Base-by-base conservation (phyloP, 2,329 filamentous ascomycete species). In the Aspergillus novoparasiticus region DNA sequence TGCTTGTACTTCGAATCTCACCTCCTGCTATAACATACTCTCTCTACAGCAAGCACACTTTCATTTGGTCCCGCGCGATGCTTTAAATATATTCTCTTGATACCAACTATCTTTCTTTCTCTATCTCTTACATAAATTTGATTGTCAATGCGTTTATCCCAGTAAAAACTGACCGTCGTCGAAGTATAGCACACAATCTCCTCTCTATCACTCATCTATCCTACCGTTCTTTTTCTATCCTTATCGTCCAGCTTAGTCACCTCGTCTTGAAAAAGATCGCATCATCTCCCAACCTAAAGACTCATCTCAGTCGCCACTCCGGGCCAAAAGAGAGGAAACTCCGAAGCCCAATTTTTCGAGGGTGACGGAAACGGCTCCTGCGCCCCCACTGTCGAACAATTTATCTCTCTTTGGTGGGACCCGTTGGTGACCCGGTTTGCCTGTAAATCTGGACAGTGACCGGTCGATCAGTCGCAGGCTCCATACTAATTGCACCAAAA, bases 391-490 rank as follows among this genome's bases (percentile, higher is more conserved):
- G 53, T 61, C 66, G 46, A 60, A 58, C 58, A 60, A 57, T 59
- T 63, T 58, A 57, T 59, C 57, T 58, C 50, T 54, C 43, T 8
- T 41, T 45, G 51, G 69, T 71, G 67, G 73, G 71, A 73, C 73
- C 73, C 84, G 66, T 66, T 64, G 66, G 71, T 68, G 71, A 87
- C 84, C 23, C 83, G 70, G 32, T 80, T 78, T 39, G 83, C 80
- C 78, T 45, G 84, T 79, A 64, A 78, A 80, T 30, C 82, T 78
- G 43, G 82, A 80, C 74, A 71, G 68, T 66, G 58, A 61, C 65
- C 68, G 70, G 72, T 68, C 73, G 73, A 76, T 76, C 72, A 68
- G 56, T 67, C 63, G 64, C 68, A 70, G 64, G 64, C 59, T 65
- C 63, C 58, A 62, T 64, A 61, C 46, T 57, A 43, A 45, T 59